phyloP scores from a whole-genome alignment of 129 eudicot species.

The Scalesia atractyloides region DNA sequence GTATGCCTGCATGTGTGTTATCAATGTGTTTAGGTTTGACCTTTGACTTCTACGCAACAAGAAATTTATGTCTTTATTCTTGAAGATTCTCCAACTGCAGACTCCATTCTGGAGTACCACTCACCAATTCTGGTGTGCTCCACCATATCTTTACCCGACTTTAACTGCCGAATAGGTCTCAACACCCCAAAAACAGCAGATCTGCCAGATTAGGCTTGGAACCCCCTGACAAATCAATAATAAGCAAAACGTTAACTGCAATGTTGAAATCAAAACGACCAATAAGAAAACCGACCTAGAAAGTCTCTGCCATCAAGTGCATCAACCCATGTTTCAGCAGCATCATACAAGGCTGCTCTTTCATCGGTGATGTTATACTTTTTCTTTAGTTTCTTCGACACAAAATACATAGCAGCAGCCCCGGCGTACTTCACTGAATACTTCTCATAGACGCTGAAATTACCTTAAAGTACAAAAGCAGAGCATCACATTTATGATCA shows the following conservation, averaged over 20 bases:
- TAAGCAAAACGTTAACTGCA: background rate
- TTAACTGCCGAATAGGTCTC: constrained; percentile 42
- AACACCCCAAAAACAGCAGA: constrained; percentile 47
- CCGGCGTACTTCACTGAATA: constrained; percentile 50
- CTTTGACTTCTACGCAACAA: constrained; percentile 6
- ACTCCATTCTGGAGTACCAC: constrained; percentile 46
- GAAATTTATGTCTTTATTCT: constrained; percentile 36
- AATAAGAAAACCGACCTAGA: constrained; percentile 34
- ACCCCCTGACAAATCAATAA: constrained; percentile 34
- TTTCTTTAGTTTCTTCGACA: constrained; percentile 56
- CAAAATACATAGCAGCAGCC: constrained; percentile 62
- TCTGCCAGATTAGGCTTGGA: constrained; percentile 46
- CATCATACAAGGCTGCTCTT: constrained; percentile 53
- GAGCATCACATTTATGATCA: constrained; percentile 7
- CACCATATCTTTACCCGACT: constrained; percentile 49
- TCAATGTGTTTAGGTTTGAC: background rate
- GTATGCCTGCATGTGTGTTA: constrained; percentile 9
- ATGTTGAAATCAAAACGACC: background rate
- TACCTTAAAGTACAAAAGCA: constrained; percentile 33
- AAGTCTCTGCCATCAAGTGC: constrained; percentile 56
- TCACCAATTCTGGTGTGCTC: constrained; percentile 45
- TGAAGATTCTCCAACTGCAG: constrained; percentile 44
- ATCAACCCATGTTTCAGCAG: constrained; percentile 56
- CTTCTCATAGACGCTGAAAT: constrained; percentile 27
- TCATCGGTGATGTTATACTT: constrained; percentile 53